Conservation (phyloP, 176 grass and related monocot species). For the Ensete ventricosum region DNA sequence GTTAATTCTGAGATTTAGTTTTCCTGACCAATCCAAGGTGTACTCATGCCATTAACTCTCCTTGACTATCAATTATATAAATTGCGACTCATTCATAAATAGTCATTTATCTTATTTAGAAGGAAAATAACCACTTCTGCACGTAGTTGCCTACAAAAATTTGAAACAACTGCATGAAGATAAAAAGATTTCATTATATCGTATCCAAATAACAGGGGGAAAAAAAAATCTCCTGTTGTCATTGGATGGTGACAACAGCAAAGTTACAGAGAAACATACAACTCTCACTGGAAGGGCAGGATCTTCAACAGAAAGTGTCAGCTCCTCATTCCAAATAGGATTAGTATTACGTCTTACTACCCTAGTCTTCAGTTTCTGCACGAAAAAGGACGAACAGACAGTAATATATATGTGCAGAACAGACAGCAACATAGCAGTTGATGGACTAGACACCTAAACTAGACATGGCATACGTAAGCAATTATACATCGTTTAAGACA, state of each 20-base stretch:
- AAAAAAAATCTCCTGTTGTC: too few relatives aligned
- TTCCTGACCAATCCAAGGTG: too few relatives aligned
- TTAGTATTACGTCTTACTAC: constrained; percentile 26
- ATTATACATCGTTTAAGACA: too few relatives aligned
- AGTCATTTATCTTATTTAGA: background rate
- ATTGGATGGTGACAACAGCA: background rate
- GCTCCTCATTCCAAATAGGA: constrained; percentile 38
- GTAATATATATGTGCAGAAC: background rate
- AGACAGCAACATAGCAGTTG: background rate
- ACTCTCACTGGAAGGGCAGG: constrained; percentile 23
- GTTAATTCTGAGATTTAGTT: too few relatives aligned
- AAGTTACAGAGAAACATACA: constrained; percentile 21
- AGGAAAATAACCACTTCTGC: background rate
- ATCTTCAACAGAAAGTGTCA: constrained; percentile 34
- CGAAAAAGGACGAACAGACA: background rate
- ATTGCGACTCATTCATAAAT: background rate
- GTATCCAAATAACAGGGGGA: too few relatives aligned
- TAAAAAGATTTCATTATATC: too few relatives aligned
- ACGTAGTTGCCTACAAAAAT: too few relatives aligned
- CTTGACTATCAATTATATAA: background rate
- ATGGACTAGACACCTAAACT: background rate
- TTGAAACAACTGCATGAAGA: too few relatives aligned
- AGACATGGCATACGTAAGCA: background rate
- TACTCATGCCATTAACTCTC: too few relatives aligned
- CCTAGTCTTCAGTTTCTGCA: constrained; percentile 30